Evolutionary conservation across 2,329 filamentous ascomycete species (phyloP).

Genomic region (Botryotinia globosa): DNA sequence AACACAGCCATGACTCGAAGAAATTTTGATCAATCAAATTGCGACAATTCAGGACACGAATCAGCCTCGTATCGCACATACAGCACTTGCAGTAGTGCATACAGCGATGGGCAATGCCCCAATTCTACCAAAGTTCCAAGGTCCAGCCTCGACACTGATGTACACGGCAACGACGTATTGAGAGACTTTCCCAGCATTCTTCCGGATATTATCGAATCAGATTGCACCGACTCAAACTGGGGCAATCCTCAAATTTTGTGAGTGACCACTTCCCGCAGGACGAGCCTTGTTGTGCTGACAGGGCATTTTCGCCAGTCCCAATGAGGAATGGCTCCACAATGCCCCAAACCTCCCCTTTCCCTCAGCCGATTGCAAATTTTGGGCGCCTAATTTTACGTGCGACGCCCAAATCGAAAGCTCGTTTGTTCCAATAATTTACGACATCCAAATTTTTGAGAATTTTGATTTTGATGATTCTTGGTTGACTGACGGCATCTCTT

Average conservation of each 20-base stretch:
- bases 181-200: not conserved
- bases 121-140: not conserved
- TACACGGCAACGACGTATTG: not conserved
- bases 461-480: not conserved
- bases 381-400: not conserved
- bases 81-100: not conserved
- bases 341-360: not conserved
- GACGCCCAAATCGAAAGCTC: not conserved
- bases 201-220: not conserved
- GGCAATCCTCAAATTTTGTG: not conserved
- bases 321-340: not conserved
- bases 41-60: not conserved
- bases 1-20: not conserved
- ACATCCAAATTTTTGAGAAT: not conserved
- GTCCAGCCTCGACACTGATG: not conserved
- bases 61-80: not conserved
- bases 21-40: not conserved
- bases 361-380: not conserved
- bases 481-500: not conserved
- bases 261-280: not conserved
- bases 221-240: not conserved
- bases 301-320: not conserved
- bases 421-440: not conserved
- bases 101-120: not conserved
- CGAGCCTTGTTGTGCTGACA: constrained; percentile 3